Evolutionary conservation across 1,284 basidiomycete genomes (phyloP).

Genomic region (Crucibulum cyathiforme): DNA sequence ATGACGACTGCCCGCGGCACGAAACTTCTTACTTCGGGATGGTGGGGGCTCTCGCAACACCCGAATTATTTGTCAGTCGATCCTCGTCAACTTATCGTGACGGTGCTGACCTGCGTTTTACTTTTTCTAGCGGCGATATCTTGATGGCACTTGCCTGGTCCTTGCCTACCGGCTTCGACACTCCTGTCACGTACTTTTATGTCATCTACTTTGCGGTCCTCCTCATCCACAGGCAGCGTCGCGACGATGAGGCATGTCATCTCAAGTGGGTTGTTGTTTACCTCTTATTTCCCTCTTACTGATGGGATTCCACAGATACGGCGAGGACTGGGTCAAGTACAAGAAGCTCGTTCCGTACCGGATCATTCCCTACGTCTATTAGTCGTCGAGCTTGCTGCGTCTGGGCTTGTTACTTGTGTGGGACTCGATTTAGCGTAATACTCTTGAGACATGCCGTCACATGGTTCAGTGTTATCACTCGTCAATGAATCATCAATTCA

Average conservation of each 20-base stretch:
- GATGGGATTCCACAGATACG: slow-evolving; percentile 67
- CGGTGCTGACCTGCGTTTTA: slow-evolving; percentile 1
- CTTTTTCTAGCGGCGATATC: slow-evolving; percentile 71
- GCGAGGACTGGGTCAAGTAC: slow-evolving; percentile 89
- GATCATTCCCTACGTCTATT: slow-evolving; percentile 89
- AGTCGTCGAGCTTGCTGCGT: not conserved
- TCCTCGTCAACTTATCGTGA: not conserved
- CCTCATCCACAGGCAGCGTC: slow-evolving; percentile 87
- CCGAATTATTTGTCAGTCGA: slow-evolving; percentile 86
- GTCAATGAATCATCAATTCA: too few relatives aligned
- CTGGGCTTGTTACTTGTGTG: not conserved
- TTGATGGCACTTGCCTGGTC: slow-evolving; percentile 95
- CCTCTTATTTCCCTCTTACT: slow-evolving; percentile 2
- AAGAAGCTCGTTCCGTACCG: slow-evolving; percentile 84
- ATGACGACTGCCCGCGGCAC: slow-evolving; percentile 89
- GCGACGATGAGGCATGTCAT: slow-evolving; percentile 93
- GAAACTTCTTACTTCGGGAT: slow-evolving; percentile 92
- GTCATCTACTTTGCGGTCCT: slow-evolving; percentile 89
- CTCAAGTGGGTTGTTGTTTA: slow-evolving; percentile 67
- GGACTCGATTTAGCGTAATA: too few relatives aligned
- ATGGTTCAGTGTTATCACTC: not conserved
- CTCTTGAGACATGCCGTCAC: not conserved
- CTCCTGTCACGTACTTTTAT: slow-evolving; percentile 97
- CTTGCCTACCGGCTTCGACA: slow-evolving; percentile 89
- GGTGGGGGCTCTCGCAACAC: slow-evolving; percentile 96